Percentiles rank a stretch among this genome's conserved stretches.
Evolutionary conservation across 148 eudicot species (phyloP).

Genomic region (Camellia japonica): DNA sequence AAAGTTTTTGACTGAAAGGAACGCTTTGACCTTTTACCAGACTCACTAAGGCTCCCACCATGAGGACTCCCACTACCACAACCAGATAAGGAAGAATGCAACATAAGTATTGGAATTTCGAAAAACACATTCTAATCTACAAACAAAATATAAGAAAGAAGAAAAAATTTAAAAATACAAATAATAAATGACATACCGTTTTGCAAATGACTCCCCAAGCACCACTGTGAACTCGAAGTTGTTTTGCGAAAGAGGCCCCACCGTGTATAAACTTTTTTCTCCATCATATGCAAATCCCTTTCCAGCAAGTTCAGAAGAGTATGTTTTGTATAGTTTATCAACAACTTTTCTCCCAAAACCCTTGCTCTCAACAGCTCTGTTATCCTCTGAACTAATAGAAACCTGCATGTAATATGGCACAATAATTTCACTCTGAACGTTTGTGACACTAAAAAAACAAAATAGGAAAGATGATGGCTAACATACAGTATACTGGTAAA

Average conservation of each 20-base stretch:
- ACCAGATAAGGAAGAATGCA: background rate
- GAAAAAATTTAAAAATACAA: background rate
- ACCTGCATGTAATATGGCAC: slow-evolving; percentile 49
- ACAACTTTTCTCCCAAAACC: slow-evolving; percentile 51
- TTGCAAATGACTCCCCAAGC: slow-evolving; percentile 60
- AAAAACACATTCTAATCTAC: background rate
- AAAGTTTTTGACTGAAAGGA: slow-evolving; percentile 47
- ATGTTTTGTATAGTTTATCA: slow-evolving; percentile 48
- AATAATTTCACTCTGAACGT: slow-evolving; percentile 1
- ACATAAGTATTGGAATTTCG: background rate
- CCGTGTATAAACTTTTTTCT: slow-evolving; percentile 60
- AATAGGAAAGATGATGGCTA: background rate
- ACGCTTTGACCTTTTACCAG: slow-evolving; percentile 57
- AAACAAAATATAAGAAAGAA: background rate
- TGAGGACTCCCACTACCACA: slow-evolving; percentile 36
- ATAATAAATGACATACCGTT: slow-evolving; percentile 32
- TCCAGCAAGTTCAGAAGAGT: slow-evolving; percentile 50
- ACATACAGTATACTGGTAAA: slow-evolving; percentile 74
- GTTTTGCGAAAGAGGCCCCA: slow-evolving; percentile 60
- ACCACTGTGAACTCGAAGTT: slow-evolving; percentile 49
- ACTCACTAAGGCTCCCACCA: slow-evolving; percentile 29
- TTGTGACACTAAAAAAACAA: background rate
- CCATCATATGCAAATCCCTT: slow-evolving; percentile 70
- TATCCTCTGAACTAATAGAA: slow-evolving; percentile 51
- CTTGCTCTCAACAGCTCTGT: slow-evolving; percentile 49